Evolutionary conservation across 139 green algal species (phyloP), one percentile per base, ranked within the genome.

Genomic region (Tetraselmis chui): DNA sequence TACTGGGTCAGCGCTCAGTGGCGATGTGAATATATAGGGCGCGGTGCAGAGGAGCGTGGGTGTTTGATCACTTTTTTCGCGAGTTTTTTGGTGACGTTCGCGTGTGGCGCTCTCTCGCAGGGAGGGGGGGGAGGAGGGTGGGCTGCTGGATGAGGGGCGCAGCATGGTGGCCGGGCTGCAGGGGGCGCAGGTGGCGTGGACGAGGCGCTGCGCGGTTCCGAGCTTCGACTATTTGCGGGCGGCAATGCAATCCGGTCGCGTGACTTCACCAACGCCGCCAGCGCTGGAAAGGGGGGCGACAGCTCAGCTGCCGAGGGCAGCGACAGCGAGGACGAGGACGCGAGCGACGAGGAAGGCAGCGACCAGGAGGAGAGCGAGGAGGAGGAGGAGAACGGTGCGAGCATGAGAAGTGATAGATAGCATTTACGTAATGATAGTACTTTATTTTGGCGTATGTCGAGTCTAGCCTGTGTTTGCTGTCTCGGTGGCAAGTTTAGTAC

Each of bases 161-260:
- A 81, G 86, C 81, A 97, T 99, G 96, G 95, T 99, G 59, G 83
- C 92, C 0, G 83, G 86, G 31, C 95, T 99, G 79, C 92, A 97
- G 83, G 85, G 75, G 32, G 86, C 86, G 31, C 79, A 89, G 30
- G 59, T 89, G 79, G 85, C 0, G 83, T 99, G 31, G 96, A 99
- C 83, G 95, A 98, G 86, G 93, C 93, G 83, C 87, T 99, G 59
- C 30, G 74, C 31, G 22, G 32, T 25, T 1, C 75, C 74, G n/a
- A 59, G 76, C 29, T 79, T 2, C 1, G 76, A 1, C 11, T 31
- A 1, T 29, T 31, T 28, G 18, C 2, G n/a, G 27, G 27, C 22
- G 76, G 77, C 75, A 27, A 82, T 31, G 29, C 30, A 2, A 78
- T 67, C 22, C 78, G n/a, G 78, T 25, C 58, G 1, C 58, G n/a